Evolutionary conservation across 345 rosid species (phyloP), one percentile per base, ranked within the genome.

Genomic region (Brassica rapa): DNA sequence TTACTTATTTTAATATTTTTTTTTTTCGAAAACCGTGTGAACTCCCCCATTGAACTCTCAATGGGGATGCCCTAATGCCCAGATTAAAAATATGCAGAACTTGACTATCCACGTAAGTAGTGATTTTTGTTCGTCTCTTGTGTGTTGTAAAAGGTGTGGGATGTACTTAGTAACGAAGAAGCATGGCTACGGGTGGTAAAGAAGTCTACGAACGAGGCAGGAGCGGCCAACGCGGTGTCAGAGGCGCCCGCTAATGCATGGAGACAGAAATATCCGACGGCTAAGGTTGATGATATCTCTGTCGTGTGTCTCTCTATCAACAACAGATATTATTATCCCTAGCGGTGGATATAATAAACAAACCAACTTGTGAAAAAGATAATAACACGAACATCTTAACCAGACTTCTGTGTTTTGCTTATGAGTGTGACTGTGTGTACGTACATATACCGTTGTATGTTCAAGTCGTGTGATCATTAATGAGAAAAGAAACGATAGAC

Each of bases 91-190:
- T 56, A 9, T 32, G 8, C 62, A 21, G 1, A 19, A 56, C 27
- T 53, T 16, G 15, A 67, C 27, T 15, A 23, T 25, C 5, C 29
- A 76, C 8, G 27, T 27, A 14, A 59, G 1, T 68, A 76, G 69
- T 46, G 3, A 6, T 35, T 33, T 71, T 23, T 0, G 41, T 3
- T 23, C 8, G 8, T 15, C 32, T 25, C 51, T 23, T 68, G 24
- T 70, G 53, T 62, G 35, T 23, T 30, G 8, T 12, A 2, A 37
- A 37, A 91, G 94, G 89, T 91, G 41, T 91, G 93, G 90, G 97
- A 93, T 85, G 97, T 89, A 71, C 92, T 93, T 27, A 85, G 85
- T 56, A 91, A 90, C 81, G 76, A 83, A 12, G 83, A 93, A 77
- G 96, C 21, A 19, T 90, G 12, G 86, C 83, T 0, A 75, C 86